Evolutionary conservation across 2,329 filamentous ascomycete species (phyloP), one percentile per base, ranked within the genome.

Genomic region (Phyllosticta citribraziliensis): DNA sequence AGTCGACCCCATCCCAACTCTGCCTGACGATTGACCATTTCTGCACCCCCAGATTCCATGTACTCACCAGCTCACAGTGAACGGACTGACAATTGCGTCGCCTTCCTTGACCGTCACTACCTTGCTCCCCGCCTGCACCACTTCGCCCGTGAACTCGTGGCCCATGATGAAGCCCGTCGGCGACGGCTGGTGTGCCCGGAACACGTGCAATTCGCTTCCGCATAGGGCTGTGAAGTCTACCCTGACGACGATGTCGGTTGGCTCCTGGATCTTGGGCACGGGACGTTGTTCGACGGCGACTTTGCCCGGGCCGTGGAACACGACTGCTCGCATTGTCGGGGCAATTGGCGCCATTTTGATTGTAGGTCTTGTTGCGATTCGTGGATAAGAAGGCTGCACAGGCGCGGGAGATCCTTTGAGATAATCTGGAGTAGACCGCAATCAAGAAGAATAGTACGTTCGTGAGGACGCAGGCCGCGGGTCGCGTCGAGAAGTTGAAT

Each of bases 181-280:
- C 6, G 85, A 87, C 24, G 84, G 81, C 70, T 96, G 85, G 68
- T 91, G 87, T 40, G 92, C 92, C 54, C 91, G 88, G 76, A 87
- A 96, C 59, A 90, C 85, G 74, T 96, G 92, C 47, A 96, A 80
- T 70, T 96, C 91, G 69, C 88, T 93, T 71, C 92, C 92, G 72
- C 92, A 97, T 33, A 97, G 81, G 17, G 90, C 92, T 25, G 91
- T 89, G 67, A 89, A 88, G 63, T 84, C 82, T 20, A 96, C 89
- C 73, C 90, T 92, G 69, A 96, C 84, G 66, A 96, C 86, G 62
- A 93, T 83, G 71, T 96, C 92, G 61, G 80, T 82, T 5, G 84
- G 80, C 63, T 89, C 80, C 67, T 87, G 79, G 65, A 96, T 81
- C 66, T 84, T 82, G 1, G 92, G 92, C 12, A 93, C 81, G 0